Conservation (phyloP, 2,329 filamentous ascomycete genomes). For the Claviceps pazoutovae region DNA sequence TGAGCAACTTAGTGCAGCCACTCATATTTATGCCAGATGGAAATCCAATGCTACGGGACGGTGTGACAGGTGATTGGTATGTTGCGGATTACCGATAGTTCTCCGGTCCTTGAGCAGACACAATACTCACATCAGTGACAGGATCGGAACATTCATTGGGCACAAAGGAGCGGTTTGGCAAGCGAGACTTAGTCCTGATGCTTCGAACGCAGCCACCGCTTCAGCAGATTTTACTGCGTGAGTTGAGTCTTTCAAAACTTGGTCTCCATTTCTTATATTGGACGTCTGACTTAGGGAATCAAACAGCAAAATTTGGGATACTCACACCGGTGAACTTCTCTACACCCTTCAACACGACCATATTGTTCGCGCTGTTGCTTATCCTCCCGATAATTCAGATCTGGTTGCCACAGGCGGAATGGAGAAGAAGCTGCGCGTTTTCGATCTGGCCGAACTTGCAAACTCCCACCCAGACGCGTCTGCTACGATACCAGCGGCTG, state of each 20-base stretch:
- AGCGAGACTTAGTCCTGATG: slow-evolving; percentile 77
- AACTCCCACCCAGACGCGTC: slow-evolving; percentile 25
- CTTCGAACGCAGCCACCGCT: slow-evolving; percentile 76
- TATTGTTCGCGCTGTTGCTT: slow-evolving; percentile 88
- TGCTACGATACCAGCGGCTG: slow-evolving; percentile 42
- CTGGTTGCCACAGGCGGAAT: slow-evolving; percentile 85
- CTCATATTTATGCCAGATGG: slow-evolving; percentile 48
- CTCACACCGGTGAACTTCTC: slow-evolving; percentile 79
- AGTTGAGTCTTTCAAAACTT: slow-evolving; percentile 17
- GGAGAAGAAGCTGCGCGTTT: slow-evolving; percentile 93
- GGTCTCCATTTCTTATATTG: not conserved
- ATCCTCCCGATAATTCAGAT: slow-evolving; percentile 67
- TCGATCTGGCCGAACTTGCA: slow-evolving; percentile 58
- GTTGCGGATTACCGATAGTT: slow-evolving; percentile 9
- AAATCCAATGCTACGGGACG: slow-evolving; percentile 96
- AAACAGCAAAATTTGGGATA: slow-evolving; percentile 90
- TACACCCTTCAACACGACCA: slow-evolving; percentile 83
- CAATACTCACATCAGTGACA: slow-evolving; percentile 26
- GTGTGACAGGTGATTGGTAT: slow-evolving; percentile 85
- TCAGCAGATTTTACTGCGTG: slow-evolving; percentile 93
- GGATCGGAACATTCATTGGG: slow-evolving; percentile 95
- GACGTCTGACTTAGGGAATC: not conserved
- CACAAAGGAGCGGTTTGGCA: slow-evolving; percentile 99
- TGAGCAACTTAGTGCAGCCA: slow-evolving; percentile 10
- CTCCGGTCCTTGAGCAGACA: not conserved